Evolutionary conservation across 2,329 filamentous ascomycete species (phyloP), one percentile per base, ranked within the genome.

Genomic region (Ramularia endophylla): DNA sequence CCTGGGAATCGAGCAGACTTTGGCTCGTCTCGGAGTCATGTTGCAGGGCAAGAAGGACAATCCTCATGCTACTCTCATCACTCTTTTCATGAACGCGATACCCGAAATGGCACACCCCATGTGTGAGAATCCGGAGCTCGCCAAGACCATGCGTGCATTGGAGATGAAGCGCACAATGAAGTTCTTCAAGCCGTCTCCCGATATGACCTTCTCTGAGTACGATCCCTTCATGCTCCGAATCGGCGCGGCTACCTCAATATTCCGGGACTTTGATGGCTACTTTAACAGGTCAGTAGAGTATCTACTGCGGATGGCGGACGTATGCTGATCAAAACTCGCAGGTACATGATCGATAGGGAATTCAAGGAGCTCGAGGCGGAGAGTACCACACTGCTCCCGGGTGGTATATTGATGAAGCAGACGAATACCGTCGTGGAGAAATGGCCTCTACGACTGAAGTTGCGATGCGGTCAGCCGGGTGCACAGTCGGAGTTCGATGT

Each of bases 41-140:
- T 61, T 72, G 1, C 56, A 66, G 36, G 15, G 44, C 0, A 56
- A 45, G 6, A 1, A 3, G 1, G 31, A 58, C 5, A 71, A 70
- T 41, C 58, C 61, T 0, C 54, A 66, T 19, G 68, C 68, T 1
- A 66, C 65, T 0, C 52, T 71, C 1, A 42, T 72, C n/a, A 60
- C 62, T 8, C 57, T 69, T 1, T 71, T 68, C 55, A 48, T 66
- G 36, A 67, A 67, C 43, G 65, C 63, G 1, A 47, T 64, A 15
- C 8, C 33, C 2, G 38, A 47, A 19, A 18, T 17, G 8, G 7
- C 8, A 8, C 32, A n/a, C 17, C 30, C 8, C 8, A 19, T 12
- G 11, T 7, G 32, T 7, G 18, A 35, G 32, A 18, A 5, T 20
- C 18, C 8, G 15, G 8, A 35, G 32, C 13, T n/a, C 32, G 32